Conservation (phyloP, 2,329 filamentous ascomycete species). For the Colletotrichum orbiculare region DNA sequence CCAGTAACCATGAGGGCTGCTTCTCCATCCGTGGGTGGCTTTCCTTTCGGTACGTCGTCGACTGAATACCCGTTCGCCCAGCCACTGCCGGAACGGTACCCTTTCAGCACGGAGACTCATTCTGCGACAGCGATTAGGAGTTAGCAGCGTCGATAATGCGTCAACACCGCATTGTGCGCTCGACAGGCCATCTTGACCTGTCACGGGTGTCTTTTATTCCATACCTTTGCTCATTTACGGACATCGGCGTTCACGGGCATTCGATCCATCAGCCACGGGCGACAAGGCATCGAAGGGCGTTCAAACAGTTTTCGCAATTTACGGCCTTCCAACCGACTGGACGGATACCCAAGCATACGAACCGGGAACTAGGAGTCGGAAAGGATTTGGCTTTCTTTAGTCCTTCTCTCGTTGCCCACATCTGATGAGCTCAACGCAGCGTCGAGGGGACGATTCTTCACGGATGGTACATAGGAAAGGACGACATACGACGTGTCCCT, state of each 20-base stretch:
- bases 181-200: constrained; percentile 29
- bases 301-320: constrained; percentile 26
- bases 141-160: constrained; percentile 38
- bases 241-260: constrained; percentile 32
- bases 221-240: constrained; percentile 14
- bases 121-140: constrained; percentile 60
- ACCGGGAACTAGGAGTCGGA: constrained; percentile 23
- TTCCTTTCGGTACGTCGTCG: constrained; percentile 59
- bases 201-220: constrained; percentile 33
- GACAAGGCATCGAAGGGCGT: constrained; percentile 29
- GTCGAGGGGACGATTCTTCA: constrained; percentile 18
- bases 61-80: constrained; percentile 54
- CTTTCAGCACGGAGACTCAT: constrained; percentile 59
- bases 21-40: constrained; percentile 56
- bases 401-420: constrained; percentile 21
- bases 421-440: constrained; percentile 33
- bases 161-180: neutral
- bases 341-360: constrained; percentile 32
- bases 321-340: constrained; percentile 20
- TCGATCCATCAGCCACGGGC: constrained; percentile 25
- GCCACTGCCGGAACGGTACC: constrained; percentile 59
- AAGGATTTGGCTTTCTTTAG: constrained; percentile 21
- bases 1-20: constrained; percentile 51
- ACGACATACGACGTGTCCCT: constrained; percentile 36
- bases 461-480: constrained; percentile 35